Conservation (phyloP, 2,329 filamentous ascomycete genomes). For the Fusarium secorum region DNA sequence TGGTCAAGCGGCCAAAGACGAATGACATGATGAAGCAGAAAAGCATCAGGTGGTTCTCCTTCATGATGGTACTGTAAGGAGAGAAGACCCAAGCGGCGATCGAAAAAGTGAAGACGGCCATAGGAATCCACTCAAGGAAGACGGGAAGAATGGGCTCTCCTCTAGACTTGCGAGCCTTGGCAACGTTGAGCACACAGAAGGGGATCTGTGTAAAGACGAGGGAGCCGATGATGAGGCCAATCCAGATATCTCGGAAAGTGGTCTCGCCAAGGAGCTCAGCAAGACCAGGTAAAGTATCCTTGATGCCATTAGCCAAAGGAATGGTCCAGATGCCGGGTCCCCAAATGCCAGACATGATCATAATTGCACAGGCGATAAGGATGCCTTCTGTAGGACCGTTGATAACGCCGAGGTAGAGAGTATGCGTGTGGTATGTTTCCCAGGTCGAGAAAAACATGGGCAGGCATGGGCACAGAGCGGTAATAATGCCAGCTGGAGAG, state of each 20-base stretch:
- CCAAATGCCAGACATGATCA: constrained; percentile 86
- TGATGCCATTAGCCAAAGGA: constrained; percentile 74
- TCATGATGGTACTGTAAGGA: constrained; percentile 81
- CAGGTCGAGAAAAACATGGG: constrained; percentile 99
- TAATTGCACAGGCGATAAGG: constrained; percentile 84
- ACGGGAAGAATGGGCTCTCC: constrained; percentile 80
- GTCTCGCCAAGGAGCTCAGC: constrained; percentile 70
- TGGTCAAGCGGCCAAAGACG: constrained; percentile 97
- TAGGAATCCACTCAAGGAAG: constrained; percentile 93
- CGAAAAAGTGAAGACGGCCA: constrained; percentile 78
- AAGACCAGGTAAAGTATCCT: constrained; percentile 58
- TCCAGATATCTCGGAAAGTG: constrained; percentile 89
- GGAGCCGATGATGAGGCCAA: constrained; percentile 71
- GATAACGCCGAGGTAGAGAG: constrained; percentile 92
- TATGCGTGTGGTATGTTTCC: constrained; percentile 99
- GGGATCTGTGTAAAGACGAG: constrained; percentile 81
- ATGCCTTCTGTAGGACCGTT: constrained; percentile 97
- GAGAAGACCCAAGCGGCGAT: constrained; percentile 89
- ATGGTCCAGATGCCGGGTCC: constrained; percentile 88
- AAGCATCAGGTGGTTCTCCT: constrained; percentile 86
- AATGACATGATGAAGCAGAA: constrained; percentile 96
- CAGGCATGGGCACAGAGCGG: constrained; percentile 86
- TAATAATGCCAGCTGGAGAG: constrained; percentile 86
- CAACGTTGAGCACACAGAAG: constrained; percentile 88
- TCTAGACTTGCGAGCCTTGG: constrained; percentile 74